Conservation (phyloP, 495 filamentous ascomycete genomes). For the Tuber umbilicatum region DNA sequence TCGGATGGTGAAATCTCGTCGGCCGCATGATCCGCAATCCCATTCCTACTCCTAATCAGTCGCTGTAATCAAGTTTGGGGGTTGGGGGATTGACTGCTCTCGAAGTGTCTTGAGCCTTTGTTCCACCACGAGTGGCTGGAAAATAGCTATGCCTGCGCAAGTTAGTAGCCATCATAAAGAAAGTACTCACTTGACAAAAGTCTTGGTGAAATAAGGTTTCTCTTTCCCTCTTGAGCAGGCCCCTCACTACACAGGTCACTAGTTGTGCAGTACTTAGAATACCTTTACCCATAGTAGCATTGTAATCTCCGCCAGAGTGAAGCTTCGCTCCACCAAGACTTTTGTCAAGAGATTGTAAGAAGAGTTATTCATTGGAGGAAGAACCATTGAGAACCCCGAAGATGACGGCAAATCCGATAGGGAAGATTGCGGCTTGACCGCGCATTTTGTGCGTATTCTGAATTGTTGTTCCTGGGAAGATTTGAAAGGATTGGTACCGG, state of each 20-base stretch:
- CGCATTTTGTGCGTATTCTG: conserved; percentile 16
- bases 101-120: conserved; percentile 26
- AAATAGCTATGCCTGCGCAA: conserved; percentile 26
- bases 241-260: too few species aligned
- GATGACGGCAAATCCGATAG: conserved; percentile 28
- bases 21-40: background rate
- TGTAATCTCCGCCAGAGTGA: too few species aligned
- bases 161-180: background rate
- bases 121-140: conserved; percentile 31
- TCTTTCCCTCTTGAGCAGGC: too few species aligned
- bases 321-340: too few species aligned
- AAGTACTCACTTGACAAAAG: background rate
- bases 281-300: too few species aligned
- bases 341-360: background rate
- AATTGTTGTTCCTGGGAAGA: background rate
- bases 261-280: too few species aligned
- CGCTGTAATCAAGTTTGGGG: background rate
- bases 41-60: background rate
- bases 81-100: conserved; percentile 9
- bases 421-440: conserved; percentile 21
- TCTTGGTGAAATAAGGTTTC: too few species aligned
- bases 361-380: background rate
- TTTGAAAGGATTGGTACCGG: background rate
- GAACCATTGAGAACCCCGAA: conserved; percentile 32
- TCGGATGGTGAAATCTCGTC: background rate